phyloP scores from a whole-genome alignment of 129 eudicot species.

The Chrysanthemum seticuspe region DNA sequence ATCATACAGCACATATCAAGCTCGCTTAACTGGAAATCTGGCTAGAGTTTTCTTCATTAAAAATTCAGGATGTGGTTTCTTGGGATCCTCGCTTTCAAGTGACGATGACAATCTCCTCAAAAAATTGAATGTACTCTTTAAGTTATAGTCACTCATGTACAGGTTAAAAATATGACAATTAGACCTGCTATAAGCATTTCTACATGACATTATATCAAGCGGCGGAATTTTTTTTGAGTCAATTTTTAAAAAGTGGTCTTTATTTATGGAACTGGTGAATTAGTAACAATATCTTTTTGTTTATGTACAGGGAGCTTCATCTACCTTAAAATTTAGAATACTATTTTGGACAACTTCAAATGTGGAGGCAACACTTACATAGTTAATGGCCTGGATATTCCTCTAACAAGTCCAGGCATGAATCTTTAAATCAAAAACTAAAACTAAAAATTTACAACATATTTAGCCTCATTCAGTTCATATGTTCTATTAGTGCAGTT shows the following conservation, averaged over 20 bases:
- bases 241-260: not conserved
- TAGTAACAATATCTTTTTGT: not conserved
- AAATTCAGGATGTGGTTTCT: conserved; percentile 60
- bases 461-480: not conserved
- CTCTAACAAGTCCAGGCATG: conserved; percentile 62
- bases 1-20: conserved; percentile 74
- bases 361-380: conserved; percentile 43
- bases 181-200: not conserved
- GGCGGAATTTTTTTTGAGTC: not conserved
- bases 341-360: conserved; percentile 51
- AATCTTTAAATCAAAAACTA: not conserved
- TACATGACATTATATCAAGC: not conserved
- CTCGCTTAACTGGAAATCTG: conserved; percentile 71
- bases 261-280: not conserved
- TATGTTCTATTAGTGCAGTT: conserved; percentile 20
- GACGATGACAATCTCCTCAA: conserved; percentile 45
- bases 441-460: conserved; percentile 3
- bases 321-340: conserved; percentile 34
- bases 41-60: conserved; percentile 46
- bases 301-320: conserved; percentile 28
- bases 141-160: not conserved
- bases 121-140: conserved; percentile 47
- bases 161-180: not conserved
- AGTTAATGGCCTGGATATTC: too few species aligned
- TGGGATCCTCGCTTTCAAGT: conserved; percentile 65